Conservation (phyloP, 306 rosid genomes). For the Ceratonia siliqua region DNA sequence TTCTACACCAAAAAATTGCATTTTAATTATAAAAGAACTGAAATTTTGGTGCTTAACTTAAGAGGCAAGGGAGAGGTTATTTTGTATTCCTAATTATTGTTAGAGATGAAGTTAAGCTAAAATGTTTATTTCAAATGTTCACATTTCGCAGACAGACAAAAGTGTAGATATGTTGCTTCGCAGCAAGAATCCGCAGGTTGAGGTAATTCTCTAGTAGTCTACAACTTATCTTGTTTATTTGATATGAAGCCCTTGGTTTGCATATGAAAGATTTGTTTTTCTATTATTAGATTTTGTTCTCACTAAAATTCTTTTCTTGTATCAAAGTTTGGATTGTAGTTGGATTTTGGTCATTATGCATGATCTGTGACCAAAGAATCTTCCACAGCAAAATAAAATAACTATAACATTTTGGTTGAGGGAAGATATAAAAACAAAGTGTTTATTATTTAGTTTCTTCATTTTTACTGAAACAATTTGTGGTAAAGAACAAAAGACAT, state of each 20-base stretch:
- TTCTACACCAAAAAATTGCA: background rate
- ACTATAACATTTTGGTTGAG: constrained; percentile 12
- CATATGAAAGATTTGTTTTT: constrained; percentile 12
- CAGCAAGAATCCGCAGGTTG: constrained; percentile 60
- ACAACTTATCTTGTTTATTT: constrained; percentile 24
- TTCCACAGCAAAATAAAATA: background rate
- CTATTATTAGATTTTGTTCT: background rate
- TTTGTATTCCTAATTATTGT: background rate
- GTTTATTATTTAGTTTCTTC: background rate
- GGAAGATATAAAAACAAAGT: background rate
- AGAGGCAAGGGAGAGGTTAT: background rate
- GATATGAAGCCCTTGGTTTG: constrained; percentile 3
- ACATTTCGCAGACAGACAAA: constrained; percentile 59
- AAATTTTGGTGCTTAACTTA: constrained; percentile 12
- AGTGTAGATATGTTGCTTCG: constrained; percentile 70
- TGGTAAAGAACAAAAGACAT: background rate
- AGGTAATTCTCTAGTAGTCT: constrained; percentile 49
- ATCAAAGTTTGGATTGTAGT: background rate
- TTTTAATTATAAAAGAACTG: background rate
- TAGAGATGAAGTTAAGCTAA: constrained; percentile 18
- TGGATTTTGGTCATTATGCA: background rate
- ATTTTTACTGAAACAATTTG: constrained; percentile 9
- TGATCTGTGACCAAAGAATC: background rate
- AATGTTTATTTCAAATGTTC: constrained; percentile 13
- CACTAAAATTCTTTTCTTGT: constrained; percentile 3